Evolutionary conservation across 2,329 filamentous ascomycete genomes (phyloP), one percentile per base, ranked within the genome.

Genomic region (Parastagonospora nodorum): DNA sequence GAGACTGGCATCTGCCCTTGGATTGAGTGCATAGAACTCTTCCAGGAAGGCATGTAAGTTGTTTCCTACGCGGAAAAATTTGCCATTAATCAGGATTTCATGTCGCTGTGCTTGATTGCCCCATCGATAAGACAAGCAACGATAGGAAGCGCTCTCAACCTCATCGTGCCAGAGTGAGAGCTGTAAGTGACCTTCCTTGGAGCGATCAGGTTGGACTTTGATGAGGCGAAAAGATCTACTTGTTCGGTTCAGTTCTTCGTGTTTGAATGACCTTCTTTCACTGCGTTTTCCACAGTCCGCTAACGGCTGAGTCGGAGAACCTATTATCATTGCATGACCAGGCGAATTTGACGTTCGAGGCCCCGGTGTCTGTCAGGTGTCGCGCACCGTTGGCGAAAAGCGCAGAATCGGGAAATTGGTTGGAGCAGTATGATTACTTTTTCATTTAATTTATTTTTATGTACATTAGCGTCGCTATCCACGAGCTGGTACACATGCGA

Each of bases 51-150:
- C 14, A 16, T 43, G 16, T 15, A 43, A 24, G 14, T 43, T 49
- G 5, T 43, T 27, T 12, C 39, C 27, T 10, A 49, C 28, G 7
- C 2, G 6, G 28, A 49, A 49, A 3, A 4, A 12, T 15, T 41
- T 12, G 15, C 42, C 29, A n/a, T 45, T 33, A n/a, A 50, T 38
- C 8, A 45, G 16, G 15, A 45, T 24, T 5, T 2, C 27, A 8
- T 38, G 12, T 5, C 12, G 31, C 16, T 12, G 15, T 24, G 14
- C 9, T 9, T 36, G 12, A 2, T 38, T 12, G 8, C 41, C 42
- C 42, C 37, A 45, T 2, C 31, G 24, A 28, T 50, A 42, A 6
- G 42, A 50, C 8, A 50, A 32, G 24, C 48, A 50, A 14, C 31
- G 36, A 32, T 50, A 50, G 4, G 41, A 35, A 35, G 47, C 30